Base-by-base conservation (phyloP, 768 basidiomycete species). In the Podaxis sp. region DNA sequence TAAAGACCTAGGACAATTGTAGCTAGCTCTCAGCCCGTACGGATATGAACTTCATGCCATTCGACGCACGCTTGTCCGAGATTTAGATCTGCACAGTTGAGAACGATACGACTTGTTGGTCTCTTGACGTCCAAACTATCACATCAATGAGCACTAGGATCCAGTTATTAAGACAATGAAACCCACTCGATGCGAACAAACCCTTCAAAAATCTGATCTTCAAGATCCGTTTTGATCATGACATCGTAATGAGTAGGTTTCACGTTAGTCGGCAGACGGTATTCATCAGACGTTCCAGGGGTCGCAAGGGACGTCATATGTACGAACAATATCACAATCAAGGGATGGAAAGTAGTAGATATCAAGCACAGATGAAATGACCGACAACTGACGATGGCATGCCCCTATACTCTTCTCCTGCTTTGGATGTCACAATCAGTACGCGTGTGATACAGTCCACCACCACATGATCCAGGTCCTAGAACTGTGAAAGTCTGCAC, bases 171-270 rank as follows among this genome's bases (percentile, higher is more conserved):
- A 22, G 4, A 28, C 46, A 33, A 30, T 30, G 48, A 40, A 22
- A 76, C 85, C 58, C 64, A 86, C 92, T 84, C 79, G 70, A 91
- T 85, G 66, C 85, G 86, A 54, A 89, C 91, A 41, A 87, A 80
- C 48, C 96, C 96, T 48, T 85, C 78, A 72, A 95, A 99, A 10
- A 76, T 82, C 64, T 87, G 81, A n/a, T 80, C 81, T 60, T 89
- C 82, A 58, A 98, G 84, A 76, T 98, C 93, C 2, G 93, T 95
- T 70, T 84, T 86, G 71, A 95, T 76, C 51, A 85, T 86, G 55
- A 95, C 70, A 67, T 91, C 88, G 74, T 95, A 95, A 72, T 95
- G 91, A 6, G 74, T 81, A 12, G 92, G 87, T 68, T 81, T 85
- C 58, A 90, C 83, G 66, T 87, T 76, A 0, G 80, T 79, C 22